These are phyloP conservation scores for Ustilago bromivora DNA, from an alignment of 1,284 basidiomycete genomes.

Conservation along the genomic window DNA sequence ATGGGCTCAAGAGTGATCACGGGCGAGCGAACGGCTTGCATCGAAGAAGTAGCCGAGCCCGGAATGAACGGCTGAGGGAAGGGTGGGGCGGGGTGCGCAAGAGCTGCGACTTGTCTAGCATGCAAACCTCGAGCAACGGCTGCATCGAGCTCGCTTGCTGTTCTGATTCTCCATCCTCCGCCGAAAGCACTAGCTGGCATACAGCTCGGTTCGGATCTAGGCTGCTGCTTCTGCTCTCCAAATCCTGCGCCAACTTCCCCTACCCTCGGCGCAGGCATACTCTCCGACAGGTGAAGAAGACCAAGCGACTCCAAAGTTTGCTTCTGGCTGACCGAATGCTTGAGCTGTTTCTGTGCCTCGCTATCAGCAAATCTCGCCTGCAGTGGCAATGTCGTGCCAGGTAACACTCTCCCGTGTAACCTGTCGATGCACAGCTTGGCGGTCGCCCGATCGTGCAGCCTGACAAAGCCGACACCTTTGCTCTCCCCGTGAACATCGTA, in stretches of 20 bases:
- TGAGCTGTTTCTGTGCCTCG: constrained; percentile 61
- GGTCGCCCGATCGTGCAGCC: constrained; percentile 48
- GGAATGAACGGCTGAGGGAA: constrained; percentile 12
- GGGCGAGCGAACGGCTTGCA: background rate
- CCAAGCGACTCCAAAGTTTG: constrained; percentile 47
- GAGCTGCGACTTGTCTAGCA: background rate
- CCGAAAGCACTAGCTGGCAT: background rate
- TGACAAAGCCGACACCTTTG: constrained; percentile 61
- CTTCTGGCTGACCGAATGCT: constrained; percentile 45
- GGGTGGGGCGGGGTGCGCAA: background rate
- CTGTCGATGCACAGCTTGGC: constrained; percentile 60
- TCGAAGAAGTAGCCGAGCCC: background rate
- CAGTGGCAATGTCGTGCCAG: constrained; percentile 48
- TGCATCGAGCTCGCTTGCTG: constrained; percentile 22
- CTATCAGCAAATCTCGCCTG: constrained; percentile 64
- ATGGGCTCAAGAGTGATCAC: background rate
- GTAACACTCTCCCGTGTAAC: constrained; percentile 52
- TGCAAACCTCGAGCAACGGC: background rate
- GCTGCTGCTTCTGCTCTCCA: background rate
- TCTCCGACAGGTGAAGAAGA: background rate
- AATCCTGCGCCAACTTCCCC: too few species aligned
- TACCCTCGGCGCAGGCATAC: background rate
- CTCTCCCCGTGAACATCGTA: constrained; percentile 54
- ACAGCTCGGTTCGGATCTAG: background rate
- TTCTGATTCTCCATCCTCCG: constrained; percentile 11